Base-by-base conservation (phyloP, 1,139 yeast genomes). In the Blastobotrys ciferrii region DNA sequence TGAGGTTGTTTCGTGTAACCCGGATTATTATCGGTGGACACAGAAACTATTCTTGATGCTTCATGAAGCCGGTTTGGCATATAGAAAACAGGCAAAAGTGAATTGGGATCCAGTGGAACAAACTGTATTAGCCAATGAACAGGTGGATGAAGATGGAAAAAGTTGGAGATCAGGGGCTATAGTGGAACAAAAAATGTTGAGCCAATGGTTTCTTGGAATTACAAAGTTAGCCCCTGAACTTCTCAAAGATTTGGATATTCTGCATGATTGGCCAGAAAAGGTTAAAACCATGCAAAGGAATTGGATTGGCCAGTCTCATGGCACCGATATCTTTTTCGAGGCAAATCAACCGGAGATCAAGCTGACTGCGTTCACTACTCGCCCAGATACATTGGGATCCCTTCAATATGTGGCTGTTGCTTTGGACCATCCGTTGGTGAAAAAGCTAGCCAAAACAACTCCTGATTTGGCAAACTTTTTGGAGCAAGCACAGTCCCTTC, bases 81-180 rank as follows among this genome's bases (percentile, higher is more conserved):
- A 92, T 62, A 75, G 91, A 55, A 82, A 84, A 50, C 81, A 83
- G 43, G 95, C 97, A 0, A 87, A 84, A 58, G 94, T 92, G 48
- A 92, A 92, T 63, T 92, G 98, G 98, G 98, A 92, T 66, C 98
- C 98, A 0, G 80, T 92, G 0, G 98, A 92, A 59, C 77, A 83
- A 58, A 92, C 98, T 0, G 98, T 92, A 1, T 71, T 92, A 53
- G 98, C 98, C 1, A 92, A 92, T 64, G 98, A 92, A 66, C 98
- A 92, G 65, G 98, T 92, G 2, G 98, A 92, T 64, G 67, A 84
- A 1, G 78, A 87, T 39, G 98, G 98, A 0, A 74, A 81, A 49
- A 88, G 97, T 0, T 92, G 98, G 98, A 77, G 98, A 66, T 88
- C 97, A 2, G 98, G 98, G 1, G 98, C 98, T 0, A 50, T 82